Evolutionary conservation across 768 basidiomycete genomes (phyloP), one percentile per base, ranked within the genome.

Genomic region (Paxillus rubicundulus): DNA sequence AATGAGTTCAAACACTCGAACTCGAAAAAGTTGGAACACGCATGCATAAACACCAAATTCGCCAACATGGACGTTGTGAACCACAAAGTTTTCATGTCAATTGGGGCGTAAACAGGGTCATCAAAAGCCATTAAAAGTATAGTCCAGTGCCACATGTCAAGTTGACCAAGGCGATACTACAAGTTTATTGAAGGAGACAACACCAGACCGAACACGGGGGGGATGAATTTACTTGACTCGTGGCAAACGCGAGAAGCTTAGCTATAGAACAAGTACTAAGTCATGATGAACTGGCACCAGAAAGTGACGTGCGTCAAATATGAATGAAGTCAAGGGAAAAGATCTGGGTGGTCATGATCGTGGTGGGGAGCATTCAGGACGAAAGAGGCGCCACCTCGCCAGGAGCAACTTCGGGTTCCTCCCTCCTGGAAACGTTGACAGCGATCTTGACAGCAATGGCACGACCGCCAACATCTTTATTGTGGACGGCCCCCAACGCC

Each of bases 381-480:
- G 60, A 60, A 40, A 61, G 61, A 50, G 70, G 63, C 30, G 70
- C 66, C 41, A 56, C 70, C 48, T 74, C 74, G 34, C 52, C 56
- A 39, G 49, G 66, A 17, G 58, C 69, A n/a, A 64, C 62, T 47
- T 74, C 80, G 33, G 67, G 72, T 37, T 78, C 81, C 49, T 86
- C 84, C 53, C 81, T 80, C 55, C 77, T 81, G 64, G 81, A 77
- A 48, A 87, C 77, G 74, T 96, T 92, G 72, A 98, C 92, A 47
- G 96, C 96, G 59, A 99, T 80, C 79, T 97, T 98, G 77, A 98
- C 91, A 56, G 89, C 89, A 66, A 99, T 86, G 58, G 80, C 68
- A 62, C 96, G 80, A 47, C 92, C 93, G 42, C 83, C 85, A 51
- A 99, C 75, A 56, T 96, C 87, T 71, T 91, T 92, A 69, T 91